These are phyloP conservation scores for Berkeleyomyces rouxiae DNA, from an alignment of 2,329 filamentous ascomycete genomes.

Conservation along the genomic window DNA sequence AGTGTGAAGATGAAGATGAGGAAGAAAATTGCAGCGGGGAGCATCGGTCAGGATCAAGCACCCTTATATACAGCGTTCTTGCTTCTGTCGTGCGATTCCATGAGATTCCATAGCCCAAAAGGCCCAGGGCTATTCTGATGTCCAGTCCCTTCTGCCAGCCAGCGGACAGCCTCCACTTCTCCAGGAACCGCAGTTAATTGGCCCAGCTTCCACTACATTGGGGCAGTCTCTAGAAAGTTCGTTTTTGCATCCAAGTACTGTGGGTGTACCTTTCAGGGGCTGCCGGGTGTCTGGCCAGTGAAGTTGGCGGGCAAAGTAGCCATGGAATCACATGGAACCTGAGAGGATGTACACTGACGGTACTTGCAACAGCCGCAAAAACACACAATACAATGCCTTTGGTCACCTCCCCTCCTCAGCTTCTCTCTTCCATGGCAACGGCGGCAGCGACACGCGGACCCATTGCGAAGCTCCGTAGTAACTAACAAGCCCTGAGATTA, in stretches of 20 bases:
- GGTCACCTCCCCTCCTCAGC: too few species aligned
- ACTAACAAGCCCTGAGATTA: not conserved
- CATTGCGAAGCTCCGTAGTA: not conserved
- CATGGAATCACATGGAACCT: conserved; percentile 12
- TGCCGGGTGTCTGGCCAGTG: not conserved
- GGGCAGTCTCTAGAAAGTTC: conserved; percentile 10
- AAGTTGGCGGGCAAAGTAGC: not conserved
- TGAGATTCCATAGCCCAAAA: conserved; percentile 15
- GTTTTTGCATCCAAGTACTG: not conserved
- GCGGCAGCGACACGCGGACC: conserved; percentile 3
- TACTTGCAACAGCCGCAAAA: not conserved
- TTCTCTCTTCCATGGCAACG: conserved; percentile 4
- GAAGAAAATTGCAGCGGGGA: conserved; percentile 6
- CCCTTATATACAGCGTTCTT: conserved; percentile 11
- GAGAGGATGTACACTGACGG: conserved; percentile 5
- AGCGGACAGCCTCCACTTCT: conserved; percentile 9
- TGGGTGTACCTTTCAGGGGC: conserved; percentile 7
- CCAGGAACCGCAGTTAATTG: conserved; percentile 8
- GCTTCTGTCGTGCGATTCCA: conserved; percentile 14
- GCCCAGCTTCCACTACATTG: not conserved
- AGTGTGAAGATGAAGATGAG: conserved; percentile 5
- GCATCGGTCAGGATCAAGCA: conserved; percentile 1
- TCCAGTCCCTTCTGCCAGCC: conserved; percentile 11
- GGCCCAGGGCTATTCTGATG: not conserved
- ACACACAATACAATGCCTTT: not conserved